A percentile compares a stretch with the other conserved stretches of the same genome.
These are phyloP conservation scores for Paramecium bursaria DNA, from an alignment of 73 alveolate species.

Conservation along the genomic window DNA sequence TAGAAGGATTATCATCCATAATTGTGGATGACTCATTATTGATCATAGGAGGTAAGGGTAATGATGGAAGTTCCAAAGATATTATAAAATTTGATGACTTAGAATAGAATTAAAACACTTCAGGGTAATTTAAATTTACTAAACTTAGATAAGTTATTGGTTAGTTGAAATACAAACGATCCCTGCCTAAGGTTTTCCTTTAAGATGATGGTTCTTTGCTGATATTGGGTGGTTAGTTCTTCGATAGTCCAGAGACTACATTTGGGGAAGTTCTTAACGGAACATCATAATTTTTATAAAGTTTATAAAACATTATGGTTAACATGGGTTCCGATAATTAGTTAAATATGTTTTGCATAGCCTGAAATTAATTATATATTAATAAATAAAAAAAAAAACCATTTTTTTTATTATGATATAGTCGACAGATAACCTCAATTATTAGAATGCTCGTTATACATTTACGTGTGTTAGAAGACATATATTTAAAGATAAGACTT, in stretches of 20 bases:
- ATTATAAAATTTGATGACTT: slow-evolving; percentile 31
- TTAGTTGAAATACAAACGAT: background rate
- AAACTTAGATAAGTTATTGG: slow-evolving; percentile 30
- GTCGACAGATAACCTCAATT: too few species aligned
- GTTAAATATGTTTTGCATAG: background rate
- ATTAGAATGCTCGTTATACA: slow-evolving; percentile 9
- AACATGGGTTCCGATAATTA: background rate
- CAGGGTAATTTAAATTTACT: slow-evolving; percentile 28
- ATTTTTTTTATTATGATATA: too few species aligned
- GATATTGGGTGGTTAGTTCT: slow-evolving; percentile 10
- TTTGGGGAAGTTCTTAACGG: background rate
- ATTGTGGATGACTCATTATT: slow-evolving; percentile 27
- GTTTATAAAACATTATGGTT: background rate
- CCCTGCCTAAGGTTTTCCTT: slow-evolving; percentile 30
- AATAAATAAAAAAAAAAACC: too few species aligned
- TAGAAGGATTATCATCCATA: slow-evolving; percentile 40
- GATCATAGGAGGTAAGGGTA: slow-evolving; percentile 43
- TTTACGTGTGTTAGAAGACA: slow-evolving; percentile 42
- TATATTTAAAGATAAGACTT: slow-evolving; percentile 23
- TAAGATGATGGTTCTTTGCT: background rate
- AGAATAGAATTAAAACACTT: slow-evolving; percentile 37
- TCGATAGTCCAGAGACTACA: slow-evolving; percentile 4
- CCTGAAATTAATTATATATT: too few species aligned
- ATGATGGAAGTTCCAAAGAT: slow-evolving; percentile 51
- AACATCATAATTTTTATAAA: background rate